A percentile compares a stretch with the other conserved stretches of the same genome.
Conservation (phyloP, 2,329 filamentous ascomycete genomes). For the Mycosphaerella arachidis region DNA sequence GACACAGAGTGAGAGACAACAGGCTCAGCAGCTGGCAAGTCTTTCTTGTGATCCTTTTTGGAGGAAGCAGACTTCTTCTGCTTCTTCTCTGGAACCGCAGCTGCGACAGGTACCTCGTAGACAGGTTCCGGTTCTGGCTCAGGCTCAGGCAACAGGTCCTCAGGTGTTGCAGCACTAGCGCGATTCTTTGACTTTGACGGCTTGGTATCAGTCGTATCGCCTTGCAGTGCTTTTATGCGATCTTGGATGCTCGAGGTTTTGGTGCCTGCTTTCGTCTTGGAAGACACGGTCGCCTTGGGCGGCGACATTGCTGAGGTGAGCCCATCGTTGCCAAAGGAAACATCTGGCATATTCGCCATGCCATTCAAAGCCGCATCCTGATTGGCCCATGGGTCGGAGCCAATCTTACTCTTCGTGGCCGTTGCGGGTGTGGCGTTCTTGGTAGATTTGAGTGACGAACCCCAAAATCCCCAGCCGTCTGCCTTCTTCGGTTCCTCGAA, state of each 20-base stretch:
- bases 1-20: constrained; percentile 20
- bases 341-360: constrained; percentile 41
- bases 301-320: constrained; percentile 36
- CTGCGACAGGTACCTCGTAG: constrained; percentile 3
- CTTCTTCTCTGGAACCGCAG: constrained; percentile 25
- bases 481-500: constrained; percentile 25
- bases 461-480: constrained; percentile 42
- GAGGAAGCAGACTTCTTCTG: constrained; percentile 22
- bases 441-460: constrained; percentile 41
- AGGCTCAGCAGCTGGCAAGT: constrained; percentile 11
- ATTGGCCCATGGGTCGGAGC: constrained; percentile 40
- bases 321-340: constrained; percentile 38
- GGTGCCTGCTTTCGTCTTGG: constrained; percentile 40
- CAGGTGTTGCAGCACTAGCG: constrained; percentile 28
- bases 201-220: constrained; percentile 35
- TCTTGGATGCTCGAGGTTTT: constrained; percentile 48
- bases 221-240: constrained; percentile 46
- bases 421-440: constrained; percentile 37
- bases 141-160: constrained; percentile 20
- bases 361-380: constrained; percentile 37
- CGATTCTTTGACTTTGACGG: constrained; percentile 31
- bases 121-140: constrained; percentile 28
- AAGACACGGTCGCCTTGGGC: constrained; percentile 40
- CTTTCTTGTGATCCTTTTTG: constrained; percentile 19
- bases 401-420: constrained; percentile 39